A percentile compares a stretch with the other conserved stretches of the same genome.
Evolutionary conservation across 129 eudicot species (phyloP).

Genomic region (Glebionis coronaria): DNA sequence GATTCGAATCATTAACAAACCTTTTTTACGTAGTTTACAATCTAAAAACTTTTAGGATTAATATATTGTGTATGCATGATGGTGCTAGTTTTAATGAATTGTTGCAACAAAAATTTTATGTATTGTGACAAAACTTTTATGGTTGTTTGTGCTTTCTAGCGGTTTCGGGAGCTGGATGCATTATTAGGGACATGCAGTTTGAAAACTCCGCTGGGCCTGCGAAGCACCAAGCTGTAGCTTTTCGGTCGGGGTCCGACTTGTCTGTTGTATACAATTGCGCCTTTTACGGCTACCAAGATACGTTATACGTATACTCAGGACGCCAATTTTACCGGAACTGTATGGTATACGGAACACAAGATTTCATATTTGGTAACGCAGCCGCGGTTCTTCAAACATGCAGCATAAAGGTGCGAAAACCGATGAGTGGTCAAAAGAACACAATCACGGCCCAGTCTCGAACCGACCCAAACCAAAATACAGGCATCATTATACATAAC

Average conservation of each 20-base stretch:
- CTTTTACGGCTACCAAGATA: constrained; percentile 68
- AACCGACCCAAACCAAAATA: constrained; percentile 51
- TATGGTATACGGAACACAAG: constrained; percentile 54
- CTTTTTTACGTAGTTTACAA: not conserved
- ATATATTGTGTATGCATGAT: no score
- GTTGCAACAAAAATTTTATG: not conserved
- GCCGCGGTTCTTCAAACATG: constrained; percentile 46
- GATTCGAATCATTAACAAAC: not conserved
- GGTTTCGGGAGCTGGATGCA: constrained; percentile 54
- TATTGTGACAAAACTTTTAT: not conserved
- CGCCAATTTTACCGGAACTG: constrained; percentile 68
- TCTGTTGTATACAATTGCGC: constrained; percentile 54
- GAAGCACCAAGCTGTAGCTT: constrained; percentile 72
- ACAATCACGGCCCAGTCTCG: constrained; percentile 65
- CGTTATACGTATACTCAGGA: constrained; percentile 51
- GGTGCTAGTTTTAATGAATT: no score
- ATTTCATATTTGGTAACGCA: constrained; percentile 57
- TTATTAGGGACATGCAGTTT: constrained; percentile 53
- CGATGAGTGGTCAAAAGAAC: constrained; percentile 41
- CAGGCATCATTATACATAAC: constrained; percentile 57
- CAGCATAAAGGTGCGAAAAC: constrained; percentile 45
- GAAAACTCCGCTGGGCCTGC: constrained; percentile 76
- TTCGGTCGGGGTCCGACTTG: constrained; percentile 53
- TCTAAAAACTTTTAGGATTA: no score
- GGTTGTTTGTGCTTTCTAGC: constrained; percentile 25